A percentile compares a stretch with the other conserved stretches of the same genome.
These are phyloP conservation scores for Apiospora kogelbergensis DNA, from an alignment of 2,329 filamentous ascomycete genomes.

Conservation along the genomic window DNA sequence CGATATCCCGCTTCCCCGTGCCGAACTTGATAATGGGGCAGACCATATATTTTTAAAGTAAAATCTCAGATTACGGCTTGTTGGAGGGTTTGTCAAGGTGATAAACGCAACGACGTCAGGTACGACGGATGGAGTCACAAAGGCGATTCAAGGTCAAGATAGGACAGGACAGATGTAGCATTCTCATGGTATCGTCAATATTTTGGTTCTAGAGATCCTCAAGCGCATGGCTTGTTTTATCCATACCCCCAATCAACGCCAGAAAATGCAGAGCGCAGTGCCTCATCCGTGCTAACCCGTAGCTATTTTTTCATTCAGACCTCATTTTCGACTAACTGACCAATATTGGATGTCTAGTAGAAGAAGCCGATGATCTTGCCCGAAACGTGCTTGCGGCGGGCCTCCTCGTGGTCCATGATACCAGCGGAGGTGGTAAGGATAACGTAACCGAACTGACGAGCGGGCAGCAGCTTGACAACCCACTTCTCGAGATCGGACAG, in stretches of 20 bases:
- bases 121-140: neutral
- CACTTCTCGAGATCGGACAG: conserved; percentile 98
- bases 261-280: conserved; percentile 26
- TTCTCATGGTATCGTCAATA: conserved; percentile 10
- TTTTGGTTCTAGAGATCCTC: conserved; percentile 8
- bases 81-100: neutral
- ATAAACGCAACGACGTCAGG: neutral
- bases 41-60: neutral
- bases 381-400: conserved; percentile 96
- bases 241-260: conserved; percentile 27
- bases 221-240: conserved; percentile 21
- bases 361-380: conserved; percentile 99
- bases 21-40: too few relatives aligned
- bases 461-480: conserved; percentile 98
- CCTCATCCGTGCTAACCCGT: conserved; percentile 2
- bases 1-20: neutral
- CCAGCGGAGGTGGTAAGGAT: conserved; percentile 98
- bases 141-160: neutral
- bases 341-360: conserved; percentile 64
- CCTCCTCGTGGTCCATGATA: conserved; percentile 99
- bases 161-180: conserved; percentile 6
- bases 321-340: conserved; percentile 9
- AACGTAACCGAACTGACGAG: conserved; percentile 99
- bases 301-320: conserved; percentile 18
- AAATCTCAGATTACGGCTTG: neutral